Conservation (phyloP, 257 asterid species). For the Anisodus tanguticus region DNA sequence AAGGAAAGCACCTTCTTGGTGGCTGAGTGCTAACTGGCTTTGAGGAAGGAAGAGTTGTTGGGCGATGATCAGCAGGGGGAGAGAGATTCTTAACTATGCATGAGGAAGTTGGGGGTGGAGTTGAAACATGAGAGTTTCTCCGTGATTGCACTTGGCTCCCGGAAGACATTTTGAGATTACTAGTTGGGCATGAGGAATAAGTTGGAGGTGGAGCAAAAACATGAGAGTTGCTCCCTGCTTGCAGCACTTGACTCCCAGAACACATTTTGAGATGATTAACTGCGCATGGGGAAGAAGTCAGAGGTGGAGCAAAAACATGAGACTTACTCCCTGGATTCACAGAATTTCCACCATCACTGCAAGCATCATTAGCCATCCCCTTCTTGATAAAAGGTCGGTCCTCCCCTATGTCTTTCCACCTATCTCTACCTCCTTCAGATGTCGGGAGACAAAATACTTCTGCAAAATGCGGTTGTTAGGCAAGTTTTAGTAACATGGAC, state of each 20-base stretch:
- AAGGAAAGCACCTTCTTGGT: conserved; percentile 28
- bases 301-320: too few relatives aligned
- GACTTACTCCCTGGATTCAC: background rate
- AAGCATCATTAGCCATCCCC: background rate
- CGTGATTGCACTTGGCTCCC: conserved; percentile 12
- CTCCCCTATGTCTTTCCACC: conserved; percentile 5
- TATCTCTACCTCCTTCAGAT: conserved; percentile 12
- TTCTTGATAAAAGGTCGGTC: background rate
- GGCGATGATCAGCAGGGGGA: conserved; percentile 15
- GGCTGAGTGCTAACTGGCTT: conserved; percentile 26
- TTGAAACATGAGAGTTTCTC: background rate
- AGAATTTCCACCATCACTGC: background rate
- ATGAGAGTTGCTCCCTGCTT: background rate
- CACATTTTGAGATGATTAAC: too few relatives aligned
- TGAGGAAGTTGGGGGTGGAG: conserved; percentile 21
- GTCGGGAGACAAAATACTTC: background rate
- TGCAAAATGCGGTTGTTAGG: conserved; percentile 12
- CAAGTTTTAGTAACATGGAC: background rate
- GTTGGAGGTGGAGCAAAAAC: background rate
- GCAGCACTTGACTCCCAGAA: background rate
- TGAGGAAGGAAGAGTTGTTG: conserved; percentile 8
- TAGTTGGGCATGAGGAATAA: background rate
- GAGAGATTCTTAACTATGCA: background rate
- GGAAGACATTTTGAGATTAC: background rate
- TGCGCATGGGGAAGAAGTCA: too few relatives aligned